Evolutionary conservation across 2,329 filamentous ascomycete genomes (phyloP).

Genomic region (Aspergillus melleus): DNA sequence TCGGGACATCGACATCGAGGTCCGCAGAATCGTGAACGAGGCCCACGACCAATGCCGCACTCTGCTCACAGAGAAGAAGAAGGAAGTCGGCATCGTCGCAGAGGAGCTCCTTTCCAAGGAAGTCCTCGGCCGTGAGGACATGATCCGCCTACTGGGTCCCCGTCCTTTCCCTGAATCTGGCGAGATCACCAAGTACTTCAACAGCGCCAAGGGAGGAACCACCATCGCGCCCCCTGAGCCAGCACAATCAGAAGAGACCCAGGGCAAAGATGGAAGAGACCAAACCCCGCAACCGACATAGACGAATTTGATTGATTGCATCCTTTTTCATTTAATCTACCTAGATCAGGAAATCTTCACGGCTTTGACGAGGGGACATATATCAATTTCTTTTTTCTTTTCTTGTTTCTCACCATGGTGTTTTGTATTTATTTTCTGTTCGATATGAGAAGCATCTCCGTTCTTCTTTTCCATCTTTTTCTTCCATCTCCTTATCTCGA

Average conservation of each 20-base stretch:
- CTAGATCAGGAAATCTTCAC: constrained; percentile 5
- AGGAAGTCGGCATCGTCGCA: constrained; percentile 82
- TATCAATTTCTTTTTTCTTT: constrained; percentile 10
- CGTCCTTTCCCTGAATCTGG: constrained; percentile 80
- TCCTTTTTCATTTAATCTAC: background rate
- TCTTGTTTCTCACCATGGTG: constrained; percentile 9
- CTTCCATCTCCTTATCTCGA: background rate
- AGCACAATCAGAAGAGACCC: constrained; percentile 45
- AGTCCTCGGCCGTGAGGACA: constrained; percentile 85
- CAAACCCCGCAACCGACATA: constrained; percentile 32
- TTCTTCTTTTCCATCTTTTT: constrained; percentile 11
- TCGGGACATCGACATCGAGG: constrained; percentile 86
- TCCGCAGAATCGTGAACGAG: constrained; percentile 85
- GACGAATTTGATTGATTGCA: constrained; percentile 3
- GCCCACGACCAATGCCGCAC: constrained; percentile 89
- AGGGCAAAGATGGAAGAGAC: constrained; percentile 38
- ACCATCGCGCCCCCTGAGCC: constrained; percentile 56
- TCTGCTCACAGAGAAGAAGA: constrained; percentile 80
- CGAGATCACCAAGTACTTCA: constrained; percentile 95
- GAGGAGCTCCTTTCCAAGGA: constrained; percentile 93
- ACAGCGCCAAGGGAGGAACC: constrained; percentile 46
- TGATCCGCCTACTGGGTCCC: constrained; percentile 82
- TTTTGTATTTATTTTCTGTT: constrained; percentile 26
- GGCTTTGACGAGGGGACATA: constrained; percentile 14
- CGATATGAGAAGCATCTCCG: constrained; percentile 5